phyloP scores from a whole-genome alignment of 805 yeast species.

The Lachancea waltii region DNA sequence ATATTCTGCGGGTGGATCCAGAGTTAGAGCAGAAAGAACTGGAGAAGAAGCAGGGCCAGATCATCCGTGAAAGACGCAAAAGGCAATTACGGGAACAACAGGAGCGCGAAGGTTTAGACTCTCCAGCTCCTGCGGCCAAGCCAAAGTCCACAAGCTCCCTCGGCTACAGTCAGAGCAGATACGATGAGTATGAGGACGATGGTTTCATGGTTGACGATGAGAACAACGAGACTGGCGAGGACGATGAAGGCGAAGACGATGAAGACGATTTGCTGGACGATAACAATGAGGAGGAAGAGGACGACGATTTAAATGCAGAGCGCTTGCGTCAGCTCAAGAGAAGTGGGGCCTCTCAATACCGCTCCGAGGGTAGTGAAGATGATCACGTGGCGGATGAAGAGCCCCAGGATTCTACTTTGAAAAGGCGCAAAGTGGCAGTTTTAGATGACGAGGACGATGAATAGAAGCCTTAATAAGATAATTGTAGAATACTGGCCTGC shows the following conservation, averaged over 20 bases:
- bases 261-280: conserved; percentile 39
- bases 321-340: conserved; percentile 49
- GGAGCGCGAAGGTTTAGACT: conserved; percentile 53
- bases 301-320: conserved; percentile 51
- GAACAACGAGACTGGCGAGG: conserved; percentile 26
- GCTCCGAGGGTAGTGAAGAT: conserved; percentile 20
- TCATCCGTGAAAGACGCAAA: conserved; percentile 61
- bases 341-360: conserved; percentile 48
- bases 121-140: conserved; percentile 30
- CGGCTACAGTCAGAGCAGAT: conserved; percentile 12
- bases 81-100: conserved; percentile 45
- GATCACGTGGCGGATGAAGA: conserved; percentile 35
- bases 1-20: conserved; percentile 52
- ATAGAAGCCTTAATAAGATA: too few species aligned
- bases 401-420: conserved; percentile 15
- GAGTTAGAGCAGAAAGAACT: conserved; percentile 58
- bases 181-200: conserved; percentile 32
- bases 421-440: conserved; percentile 29
- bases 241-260: conserved; percentile 24
- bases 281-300: conserved; percentile 39
- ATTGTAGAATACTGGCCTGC: too few species aligned
- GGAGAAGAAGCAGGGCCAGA: conserved; percentile 60
- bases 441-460: conserved; percentile 52
- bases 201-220: conserved; percentile 34
- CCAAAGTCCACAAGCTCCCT: conserved; percentile 7